Percentiles rank a stretch among this genome's conserved stretches.
Conservation (phyloP, 2,329 filamentous ascomycete species). For the Aspergillus thermomutatus region DNA sequence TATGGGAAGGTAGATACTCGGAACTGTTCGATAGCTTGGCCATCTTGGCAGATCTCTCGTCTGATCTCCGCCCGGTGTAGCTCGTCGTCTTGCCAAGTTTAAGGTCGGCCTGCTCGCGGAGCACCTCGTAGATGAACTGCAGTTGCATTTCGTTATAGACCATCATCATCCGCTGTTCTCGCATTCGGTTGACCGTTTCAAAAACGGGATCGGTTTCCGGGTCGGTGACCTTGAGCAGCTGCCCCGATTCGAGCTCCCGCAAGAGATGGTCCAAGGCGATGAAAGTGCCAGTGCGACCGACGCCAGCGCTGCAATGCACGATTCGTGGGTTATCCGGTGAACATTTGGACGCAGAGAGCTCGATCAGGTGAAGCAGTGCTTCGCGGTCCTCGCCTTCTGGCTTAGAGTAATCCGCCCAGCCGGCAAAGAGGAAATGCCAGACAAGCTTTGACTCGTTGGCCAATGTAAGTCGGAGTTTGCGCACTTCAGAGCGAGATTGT, state of each 20-base stretch:
- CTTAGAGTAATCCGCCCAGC: constrained; percentile 88
- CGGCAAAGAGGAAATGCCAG: constrained; percentile 80
- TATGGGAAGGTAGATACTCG: constrained; percentile 28
- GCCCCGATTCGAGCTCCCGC: constrained; percentile 72
- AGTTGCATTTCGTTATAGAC: constrained; percentile 87
- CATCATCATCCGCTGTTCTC: constrained; percentile 91
- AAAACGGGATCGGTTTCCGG: constrained; percentile 66
- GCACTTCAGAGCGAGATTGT: constrained; percentile 63
- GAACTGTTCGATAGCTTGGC: constrained; percentile 30
- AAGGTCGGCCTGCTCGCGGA: constrained; percentile 56
- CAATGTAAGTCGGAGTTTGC: constrained; percentile 61
- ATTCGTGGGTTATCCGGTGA: constrained; percentile 68
- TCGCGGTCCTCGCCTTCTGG: constrained; percentile 57
- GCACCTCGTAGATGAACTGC: constrained; percentile 81
- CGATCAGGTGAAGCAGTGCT: constrained; percentile 51
- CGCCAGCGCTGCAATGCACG: constrained; percentile 84
- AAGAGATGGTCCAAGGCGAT: constrained; percentile 93
- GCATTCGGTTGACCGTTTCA: constrained; percentile 72
- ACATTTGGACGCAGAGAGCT: constrained; percentile 42
- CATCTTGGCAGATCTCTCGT: constrained; percentile 35
- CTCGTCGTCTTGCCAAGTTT: constrained; percentile 29
- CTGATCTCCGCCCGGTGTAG: constrained; percentile 18
- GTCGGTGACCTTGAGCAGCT: constrained; percentile 51
- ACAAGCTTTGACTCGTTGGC: constrained; percentile 60
- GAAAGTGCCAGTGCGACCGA: constrained; percentile 91